Conservation (phyloP, 306 rosid genomes). For the Castanea sativa region DNA sequence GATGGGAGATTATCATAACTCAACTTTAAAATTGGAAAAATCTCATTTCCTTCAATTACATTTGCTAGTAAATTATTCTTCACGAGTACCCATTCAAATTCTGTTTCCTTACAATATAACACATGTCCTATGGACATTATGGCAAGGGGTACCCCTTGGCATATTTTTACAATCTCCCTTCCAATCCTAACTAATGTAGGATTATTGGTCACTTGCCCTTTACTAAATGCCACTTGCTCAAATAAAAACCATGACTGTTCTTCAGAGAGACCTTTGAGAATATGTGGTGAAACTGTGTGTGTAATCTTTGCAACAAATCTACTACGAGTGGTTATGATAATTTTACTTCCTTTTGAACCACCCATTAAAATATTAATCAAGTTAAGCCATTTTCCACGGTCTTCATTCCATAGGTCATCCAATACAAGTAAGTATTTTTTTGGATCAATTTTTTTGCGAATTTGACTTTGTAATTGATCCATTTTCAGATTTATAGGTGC, state of each 20-base stretch:
- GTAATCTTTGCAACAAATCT: conserved; percentile 6
- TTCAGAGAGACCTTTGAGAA: conserved; percentile 13
- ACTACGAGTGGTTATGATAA: conserved; percentile 35
- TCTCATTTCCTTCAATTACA: conserved; percentile 24
- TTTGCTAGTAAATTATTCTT: conserved; percentile 27
- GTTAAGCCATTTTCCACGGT: conserved; percentile 14
- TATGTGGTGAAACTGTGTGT: conserved; percentile 2
- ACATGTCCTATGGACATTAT: conserved; percentile 34
- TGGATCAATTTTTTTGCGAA: conserved; percentile 2
- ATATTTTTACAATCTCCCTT: conserved; percentile 25
- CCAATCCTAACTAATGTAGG: conserved; percentile 9
- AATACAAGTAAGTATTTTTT: conserved; percentile 37
- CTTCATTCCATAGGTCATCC: conserved; percentile 40
- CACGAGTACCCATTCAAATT: conserved; percentile 33
- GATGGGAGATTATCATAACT: conserved; percentile 33
- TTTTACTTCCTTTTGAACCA: conserved; percentile 35
- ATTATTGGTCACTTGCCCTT: conserved; percentile 4
- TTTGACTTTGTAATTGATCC: too few species aligned
- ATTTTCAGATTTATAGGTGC: too few species aligned
- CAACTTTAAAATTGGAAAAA: conserved; percentile 26
- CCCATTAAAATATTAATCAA: conserved; percentile 16
- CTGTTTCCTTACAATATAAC: conserved; percentile 16
- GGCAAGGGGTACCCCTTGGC: conserved; percentile 16
- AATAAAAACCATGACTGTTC: conserved; percentile 25
- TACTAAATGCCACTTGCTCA: conserved; percentile 20